Evolutionary conservation across 108 stramenopile species (phyloP).

Genomic region (Cyclotella choctawhatcheeana): DNA sequence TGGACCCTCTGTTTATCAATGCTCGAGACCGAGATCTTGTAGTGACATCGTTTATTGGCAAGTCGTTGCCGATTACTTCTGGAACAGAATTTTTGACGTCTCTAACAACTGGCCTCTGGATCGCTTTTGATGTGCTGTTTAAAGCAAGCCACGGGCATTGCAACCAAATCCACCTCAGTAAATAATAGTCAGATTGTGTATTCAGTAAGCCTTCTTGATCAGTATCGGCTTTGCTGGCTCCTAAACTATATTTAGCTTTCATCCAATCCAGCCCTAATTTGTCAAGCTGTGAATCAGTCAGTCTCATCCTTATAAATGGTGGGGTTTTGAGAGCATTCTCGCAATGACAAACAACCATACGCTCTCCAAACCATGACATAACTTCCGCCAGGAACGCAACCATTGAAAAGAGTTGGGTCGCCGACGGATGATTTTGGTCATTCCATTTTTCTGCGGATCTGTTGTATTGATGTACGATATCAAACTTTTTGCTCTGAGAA

Average conservation of each 20-base stretch:
- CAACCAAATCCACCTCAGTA: slow-evolving; percentile 76
- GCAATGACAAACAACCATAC: slow-evolving; percentile 11
- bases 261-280: slow-evolving; percentile 26
- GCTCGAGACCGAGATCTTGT: too few relatives aligned
- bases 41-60: too few relatives aligned
- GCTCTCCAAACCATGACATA: slow-evolving; percentile 55
- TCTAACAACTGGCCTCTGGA: too few relatives aligned
- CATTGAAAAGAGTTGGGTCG: slow-evolving; percentile 50
- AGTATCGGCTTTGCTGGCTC: neutral
- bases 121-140: slow-evolving; percentile 25
- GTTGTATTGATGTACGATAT: slow-evolving; percentile 69
- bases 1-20: too few relatives aligned
- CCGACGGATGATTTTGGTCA: slow-evolving; percentile 42
- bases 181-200: slow-evolving; percentile 41
- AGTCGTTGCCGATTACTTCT: too few relatives aligned
- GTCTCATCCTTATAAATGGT: slow-evolving; percentile 37
- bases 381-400: slow-evolving; percentile 54
- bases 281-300: slow-evolving; percentile 29
- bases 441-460: slow-evolving; percentile 58
- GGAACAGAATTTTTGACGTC: too few relatives aligned
- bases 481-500: slow-evolving; percentile 53
- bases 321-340: too few relatives aligned
- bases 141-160: slow-evolving; percentile 79
- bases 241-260: slow-evolving; percentile 3
- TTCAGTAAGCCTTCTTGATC: neutral